phyloP scores from a whole-genome alignment of 2,329 filamentous ascomycete genomes.

The Trichoderma pleuroti region DNA sequence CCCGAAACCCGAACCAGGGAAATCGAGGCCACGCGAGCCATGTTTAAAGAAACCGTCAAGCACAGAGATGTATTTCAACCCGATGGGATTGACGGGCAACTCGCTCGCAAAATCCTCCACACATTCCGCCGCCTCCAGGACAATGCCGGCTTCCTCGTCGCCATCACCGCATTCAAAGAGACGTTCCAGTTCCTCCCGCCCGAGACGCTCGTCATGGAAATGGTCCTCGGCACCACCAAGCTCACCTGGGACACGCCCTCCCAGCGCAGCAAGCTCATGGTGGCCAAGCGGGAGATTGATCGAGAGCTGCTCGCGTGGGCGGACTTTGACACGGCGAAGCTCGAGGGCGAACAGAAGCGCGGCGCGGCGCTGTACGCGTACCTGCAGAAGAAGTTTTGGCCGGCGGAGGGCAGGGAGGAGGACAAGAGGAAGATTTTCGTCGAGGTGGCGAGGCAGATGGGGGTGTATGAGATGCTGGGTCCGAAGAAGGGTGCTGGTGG shows the following conservation, averaged over 20 bases:
- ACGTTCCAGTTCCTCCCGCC: slow-evolving; percentile 43
- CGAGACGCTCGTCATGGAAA: slow-evolving; percentile 46
- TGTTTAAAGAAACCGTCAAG: slow-evolving; percentile 34
- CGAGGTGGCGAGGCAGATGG: slow-evolving; percentile 42
- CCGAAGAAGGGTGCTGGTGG: slow-evolving; percentile 13
- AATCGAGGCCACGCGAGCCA: slow-evolving; percentile 41
- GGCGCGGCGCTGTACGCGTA: slow-evolving; percentile 42
- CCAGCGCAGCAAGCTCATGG: slow-evolving; percentile 40
- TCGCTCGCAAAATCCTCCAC: slow-evolving; percentile 49
- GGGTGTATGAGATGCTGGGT: slow-evolving; percentile 36
- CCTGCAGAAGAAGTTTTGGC: slow-evolving; percentile 40
- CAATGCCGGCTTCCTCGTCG: slow-evolving; percentile 43
- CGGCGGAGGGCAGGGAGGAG: slow-evolving; percentile 25
- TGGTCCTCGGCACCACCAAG: slow-evolving; percentile 44
- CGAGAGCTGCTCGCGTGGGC: slow-evolving; percentile 32
- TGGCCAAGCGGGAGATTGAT: slow-evolving; percentile 43
- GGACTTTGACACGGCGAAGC: slow-evolving; percentile 31
- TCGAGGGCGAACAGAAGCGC: slow-evolving; percentile 34
- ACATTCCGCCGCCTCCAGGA: slow-evolving; percentile 48
- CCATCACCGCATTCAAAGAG: slow-evolving; percentile 42
- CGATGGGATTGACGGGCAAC: slow-evolving; percentile 43
- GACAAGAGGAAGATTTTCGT: slow-evolving; percentile 29
- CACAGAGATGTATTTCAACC: slow-evolving; percentile 41
- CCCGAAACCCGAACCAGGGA: slow-evolving; percentile 31
- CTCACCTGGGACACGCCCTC: slow-evolving; percentile 41